A percentile compares a stretch with the other conserved stretches of the same genome.
These are phyloP conservation scores for Komagataella populi DNA, from an alignment of 805 yeast genomes.

Conservation along the genomic window DNA sequence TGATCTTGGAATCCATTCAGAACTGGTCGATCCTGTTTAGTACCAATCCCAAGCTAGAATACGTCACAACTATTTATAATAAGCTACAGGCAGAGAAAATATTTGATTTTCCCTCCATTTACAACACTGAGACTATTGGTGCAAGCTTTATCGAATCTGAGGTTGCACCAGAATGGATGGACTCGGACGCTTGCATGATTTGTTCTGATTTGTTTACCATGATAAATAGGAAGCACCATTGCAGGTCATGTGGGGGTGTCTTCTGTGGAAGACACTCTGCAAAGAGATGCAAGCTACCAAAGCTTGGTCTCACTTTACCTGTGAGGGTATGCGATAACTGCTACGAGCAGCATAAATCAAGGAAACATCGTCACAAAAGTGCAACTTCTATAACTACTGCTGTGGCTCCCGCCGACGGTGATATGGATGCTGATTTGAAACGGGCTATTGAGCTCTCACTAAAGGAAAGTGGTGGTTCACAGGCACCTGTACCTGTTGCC, in stretches of 20 bases:
- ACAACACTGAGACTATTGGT: slow-evolving; percentile 21
- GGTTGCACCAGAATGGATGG: slow-evolving; percentile 97
- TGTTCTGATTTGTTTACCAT: slow-evolving; percentile 73
- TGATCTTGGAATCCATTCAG: slow-evolving; percentile 52
- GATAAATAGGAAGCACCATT: slow-evolving; percentile 87
- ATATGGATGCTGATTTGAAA: slow-evolving; percentile 65
- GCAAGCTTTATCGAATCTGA: slow-evolving; percentile 63
- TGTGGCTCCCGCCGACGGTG: slow-evolving; percentile 18
- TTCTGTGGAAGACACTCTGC: slow-evolving; percentile 80
- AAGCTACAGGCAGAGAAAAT: slow-evolving; percentile 45
- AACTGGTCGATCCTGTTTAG: slow-evolving; percentile 69
- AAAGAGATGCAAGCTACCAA: slow-evolving; percentile 56
- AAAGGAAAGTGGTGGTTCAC: slow-evolving; percentile 27
- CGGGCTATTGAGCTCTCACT: slow-evolving; percentile 72
- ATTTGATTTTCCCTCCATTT: slow-evolving; percentile 48
- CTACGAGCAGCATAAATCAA: slow-evolving; percentile 41
- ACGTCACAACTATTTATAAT: slow-evolving; percentile 49
- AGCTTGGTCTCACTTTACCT: slow-evolving; percentile 74
- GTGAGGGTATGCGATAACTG: slow-evolving; percentile 94
- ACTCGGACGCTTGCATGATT: slow-evolving; percentile 89
- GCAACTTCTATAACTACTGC: slow-evolving; percentile 9
- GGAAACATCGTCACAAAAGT: slow-evolving; percentile 11
- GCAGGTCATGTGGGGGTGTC: slow-evolving; percentile 95
- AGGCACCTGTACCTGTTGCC: slow-evolving; percentile 6
- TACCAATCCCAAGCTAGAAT: slow-evolving; percentile 47